phyloP scores from a whole-genome alignment of 2,329 filamentous ascomycete species.

The Epichloe hybrida region DNA sequence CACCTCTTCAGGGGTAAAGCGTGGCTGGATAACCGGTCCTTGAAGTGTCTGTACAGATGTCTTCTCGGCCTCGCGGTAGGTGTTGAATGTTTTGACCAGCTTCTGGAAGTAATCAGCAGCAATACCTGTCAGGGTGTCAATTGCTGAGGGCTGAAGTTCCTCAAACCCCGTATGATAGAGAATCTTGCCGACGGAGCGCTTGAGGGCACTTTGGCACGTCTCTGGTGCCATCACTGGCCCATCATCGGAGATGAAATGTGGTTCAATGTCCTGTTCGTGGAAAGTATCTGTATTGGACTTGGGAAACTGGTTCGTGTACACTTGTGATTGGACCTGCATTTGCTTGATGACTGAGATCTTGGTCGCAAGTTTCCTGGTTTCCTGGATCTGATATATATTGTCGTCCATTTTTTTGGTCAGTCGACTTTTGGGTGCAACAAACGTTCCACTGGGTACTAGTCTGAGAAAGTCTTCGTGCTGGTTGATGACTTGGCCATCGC shows the following conservation, averaged over 20 bases:
- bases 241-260: constrained; percentile 81
- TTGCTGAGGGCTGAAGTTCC: constrained; percentile 86
- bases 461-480: constrained; percentile 74
- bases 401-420: constrained; percentile 70
- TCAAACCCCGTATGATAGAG: constrained; percentile 96
- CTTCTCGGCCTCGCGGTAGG: constrained; percentile 75
- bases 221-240: constrained; percentile 77
- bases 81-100: constrained; percentile 62
- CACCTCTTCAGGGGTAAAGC: constrained; percentile 74
- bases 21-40: constrained; percentile 38
- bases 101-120: constrained; percentile 84
- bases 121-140: constrained; percentile 82
- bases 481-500: constrained; percentile 78
- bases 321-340: constrained; percentile 96
- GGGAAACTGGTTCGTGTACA: constrained; percentile 96
- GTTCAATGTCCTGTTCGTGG: constrained; percentile 69
- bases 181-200: constrained; percentile 84
- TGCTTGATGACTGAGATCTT: constrained; percentile 98
- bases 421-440: constrained; percentile 59
- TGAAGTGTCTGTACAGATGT: constrained; percentile 38
- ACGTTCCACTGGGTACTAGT: constrained; percentile 61
- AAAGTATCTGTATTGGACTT: constrained; percentile 91
- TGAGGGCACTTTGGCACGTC: constrained; percentile 70
- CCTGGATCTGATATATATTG: constrained; percentile 91
- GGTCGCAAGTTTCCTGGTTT: constrained; percentile 86